These are phyloP conservation scores for Suillus ampliporus DNA, from an alignment of 768 basidiomycete species.

Conservation along the genomic window DNA sequence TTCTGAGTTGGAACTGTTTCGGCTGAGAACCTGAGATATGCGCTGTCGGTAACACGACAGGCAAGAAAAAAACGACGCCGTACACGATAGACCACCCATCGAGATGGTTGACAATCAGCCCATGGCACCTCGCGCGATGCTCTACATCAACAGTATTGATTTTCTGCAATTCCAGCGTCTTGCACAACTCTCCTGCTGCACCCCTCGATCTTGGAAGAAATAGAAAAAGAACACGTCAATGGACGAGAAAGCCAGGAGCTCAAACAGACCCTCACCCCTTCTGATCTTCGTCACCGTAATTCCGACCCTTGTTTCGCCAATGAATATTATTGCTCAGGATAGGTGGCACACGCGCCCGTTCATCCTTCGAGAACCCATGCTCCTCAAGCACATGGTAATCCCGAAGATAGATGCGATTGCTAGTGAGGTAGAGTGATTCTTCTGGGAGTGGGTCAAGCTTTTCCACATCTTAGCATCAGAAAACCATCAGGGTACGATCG, in stretches of 20 bases:
- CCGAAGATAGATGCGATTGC: constrained; percentile 65
- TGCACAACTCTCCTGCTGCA: constrained; percentile 52
- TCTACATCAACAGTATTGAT: constrained; percentile 74
- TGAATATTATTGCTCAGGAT: constrained; percentile 63
- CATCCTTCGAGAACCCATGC: constrained; percentile 59
- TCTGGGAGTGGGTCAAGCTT: constrained; percentile 69
- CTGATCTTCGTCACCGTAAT: constrained; percentile 3
- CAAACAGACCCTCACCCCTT: constrained; percentile 1
- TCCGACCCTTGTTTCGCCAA: constrained; percentile 41
- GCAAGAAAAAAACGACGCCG: constrained; percentile 19
- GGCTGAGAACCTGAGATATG: constrained; percentile 77
- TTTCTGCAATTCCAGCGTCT: constrained; percentile 58
- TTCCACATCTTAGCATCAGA: constrained; percentile 6
- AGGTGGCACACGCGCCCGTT: constrained; percentile 57
- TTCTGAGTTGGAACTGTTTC: constrained; percentile 83
- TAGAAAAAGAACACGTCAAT: background rate
- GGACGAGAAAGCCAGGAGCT: too few relatives aligned
- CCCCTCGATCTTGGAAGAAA: constrained; percentile 45
- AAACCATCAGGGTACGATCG: background rate
- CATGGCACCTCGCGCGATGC: constrained; percentile 78
- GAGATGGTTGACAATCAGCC: constrained; percentile 65
- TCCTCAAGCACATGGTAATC: constrained; percentile 78
- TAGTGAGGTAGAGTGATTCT: constrained; percentile 74
- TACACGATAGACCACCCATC: constrained; percentile 58
- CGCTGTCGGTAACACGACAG: background rate